A percentile compares a stretch with the other conserved stretches of the same genome.
Conservation (phyloP, 257 asterid genomes). For the Primulina huaijiensis region DNA sequence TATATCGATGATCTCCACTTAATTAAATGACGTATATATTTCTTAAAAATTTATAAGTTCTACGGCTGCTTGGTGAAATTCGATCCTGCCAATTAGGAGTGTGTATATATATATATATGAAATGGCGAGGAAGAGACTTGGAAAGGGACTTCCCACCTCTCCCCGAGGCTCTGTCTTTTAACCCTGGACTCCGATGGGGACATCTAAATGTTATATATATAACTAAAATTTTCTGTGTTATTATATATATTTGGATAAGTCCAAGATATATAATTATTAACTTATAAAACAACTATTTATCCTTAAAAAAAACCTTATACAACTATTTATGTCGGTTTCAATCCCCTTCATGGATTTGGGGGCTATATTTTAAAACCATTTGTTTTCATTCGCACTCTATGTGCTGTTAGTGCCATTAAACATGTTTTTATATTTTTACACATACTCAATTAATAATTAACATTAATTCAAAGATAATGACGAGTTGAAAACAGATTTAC, state of each 20-base stretch:
- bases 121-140: not conserved
- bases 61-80: too few relatives aligned
- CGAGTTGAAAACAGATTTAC: not conserved
- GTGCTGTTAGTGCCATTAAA: not conserved
- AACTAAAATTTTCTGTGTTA: not conserved
- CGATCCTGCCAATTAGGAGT: too few relatives aligned
- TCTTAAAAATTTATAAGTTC: too few relatives aligned
- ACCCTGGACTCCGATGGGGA: slow-evolving; percentile 25
- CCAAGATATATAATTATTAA: not conserved
- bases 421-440: too few relatives aligned
- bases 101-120: too few relatives aligned
- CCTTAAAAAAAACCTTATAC: not conserved
- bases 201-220: slow-evolving; percentile 11
- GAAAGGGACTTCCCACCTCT: slow-evolving; percentile 24
- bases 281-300: not conserved
- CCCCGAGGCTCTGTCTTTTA: slow-evolving; percentile 16
- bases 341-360: not conserved
- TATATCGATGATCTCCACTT: too few relatives aligned
- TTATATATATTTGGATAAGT: slow-evolving; percentile 19
- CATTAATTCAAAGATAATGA: not conserved
- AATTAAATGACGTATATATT: too few relatives aligned
- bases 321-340: slow-evolving; percentile 6
- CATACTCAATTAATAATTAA: too few relatives aligned
- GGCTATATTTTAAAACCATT: not conserved
- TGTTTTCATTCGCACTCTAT: not conserved